Evolutionary conservation across 2,329 filamentous ascomycete species (phyloP).

Genomic region (Amesomyces nigricolor): DNA sequence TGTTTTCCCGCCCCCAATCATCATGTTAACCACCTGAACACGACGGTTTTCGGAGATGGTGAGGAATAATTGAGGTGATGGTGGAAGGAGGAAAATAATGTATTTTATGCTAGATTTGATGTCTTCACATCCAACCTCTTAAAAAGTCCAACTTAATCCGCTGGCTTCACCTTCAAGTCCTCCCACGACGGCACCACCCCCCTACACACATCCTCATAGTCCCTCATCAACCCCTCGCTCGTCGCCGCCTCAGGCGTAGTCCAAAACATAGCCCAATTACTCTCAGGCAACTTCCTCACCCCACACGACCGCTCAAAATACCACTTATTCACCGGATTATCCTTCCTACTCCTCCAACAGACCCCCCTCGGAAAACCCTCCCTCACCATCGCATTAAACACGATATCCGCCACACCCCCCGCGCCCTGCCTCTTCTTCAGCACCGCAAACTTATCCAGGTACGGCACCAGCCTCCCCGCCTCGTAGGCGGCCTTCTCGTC

Average conservation of each 20-base stretch:
- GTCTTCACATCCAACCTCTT: too few species aligned
- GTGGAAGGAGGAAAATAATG: too few species aligned
- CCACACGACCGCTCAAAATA: constrained; percentile 90
- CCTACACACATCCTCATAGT: constrained; percentile 73
- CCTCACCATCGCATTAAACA: constrained; percentile 93
- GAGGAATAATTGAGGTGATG: too few species aligned
- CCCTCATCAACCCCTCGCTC: constrained; percentile 50
- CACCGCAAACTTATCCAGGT: constrained; percentile 96
- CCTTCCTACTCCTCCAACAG: constrained; percentile 83
- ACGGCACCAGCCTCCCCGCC: constrained; percentile 69
- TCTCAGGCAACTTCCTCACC: constrained; percentile 73
- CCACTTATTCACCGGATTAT: constrained; percentile 98
- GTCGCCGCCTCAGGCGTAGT: constrained; percentile 65
- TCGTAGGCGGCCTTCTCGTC: constrained; percentile 49
- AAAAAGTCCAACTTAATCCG: constrained; percentile 42
- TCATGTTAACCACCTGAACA: too few species aligned
- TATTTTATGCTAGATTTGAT: too few species aligned
- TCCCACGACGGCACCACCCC: constrained; percentile 58
- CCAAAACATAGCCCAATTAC: constrained; percentile 98
- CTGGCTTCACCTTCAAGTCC: constrained; percentile 44
- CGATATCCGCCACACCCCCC: constrained; percentile 87
- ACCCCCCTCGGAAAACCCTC: constrained; percentile 84
- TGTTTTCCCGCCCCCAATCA: too few species aligned
- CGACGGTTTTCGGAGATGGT: too few species aligned
- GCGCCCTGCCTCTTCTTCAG: constrained; percentile 82